Conservation (phyloP, 106 monocot species). For the Acanthochlamys bracteata region DNA sequence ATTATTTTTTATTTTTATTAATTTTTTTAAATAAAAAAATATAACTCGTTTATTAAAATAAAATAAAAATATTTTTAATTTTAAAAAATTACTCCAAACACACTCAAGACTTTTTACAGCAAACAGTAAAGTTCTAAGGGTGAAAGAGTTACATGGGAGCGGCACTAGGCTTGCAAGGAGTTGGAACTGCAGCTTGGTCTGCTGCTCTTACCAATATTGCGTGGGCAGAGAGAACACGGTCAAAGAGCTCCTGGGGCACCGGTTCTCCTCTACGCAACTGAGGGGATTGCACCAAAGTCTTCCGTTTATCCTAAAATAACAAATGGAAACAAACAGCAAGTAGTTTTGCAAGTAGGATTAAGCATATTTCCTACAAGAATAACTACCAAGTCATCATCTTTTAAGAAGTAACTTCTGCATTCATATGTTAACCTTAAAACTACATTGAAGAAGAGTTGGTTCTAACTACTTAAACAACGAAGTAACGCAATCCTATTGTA, state of each 20-base stretch:
- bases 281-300: slow-evolving; percentile 49
- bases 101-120: no score
- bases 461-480: not conserved
- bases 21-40: no score
- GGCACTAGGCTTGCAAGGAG: slow-evolving; percentile 6
- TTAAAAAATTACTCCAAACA: no score
- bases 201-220: slow-evolving; percentile 47
- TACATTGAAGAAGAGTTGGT: no score
- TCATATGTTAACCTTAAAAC: no score
- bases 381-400: no score
- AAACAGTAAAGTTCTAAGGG: not conserved
- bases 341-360: not conserved
- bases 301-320: slow-evolving; percentile 63
- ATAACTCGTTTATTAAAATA: no score
- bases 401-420: no score
- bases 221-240: slow-evolving; percentile 40
- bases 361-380: not conserved
- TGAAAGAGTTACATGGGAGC: slow-evolving; percentile 1
- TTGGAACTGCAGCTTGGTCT: slow-evolving; percentile 30
- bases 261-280: slow-evolving; percentile 54
- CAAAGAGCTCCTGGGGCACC: slow-evolving; percentile 44
- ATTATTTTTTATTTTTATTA: no score
- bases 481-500: not conserved
- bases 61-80: no score
- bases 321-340: not conserved